Base-by-base conservation (phyloP, 495 filamentous ascomycete species). In the Penicillium crystallinum region DNA sequence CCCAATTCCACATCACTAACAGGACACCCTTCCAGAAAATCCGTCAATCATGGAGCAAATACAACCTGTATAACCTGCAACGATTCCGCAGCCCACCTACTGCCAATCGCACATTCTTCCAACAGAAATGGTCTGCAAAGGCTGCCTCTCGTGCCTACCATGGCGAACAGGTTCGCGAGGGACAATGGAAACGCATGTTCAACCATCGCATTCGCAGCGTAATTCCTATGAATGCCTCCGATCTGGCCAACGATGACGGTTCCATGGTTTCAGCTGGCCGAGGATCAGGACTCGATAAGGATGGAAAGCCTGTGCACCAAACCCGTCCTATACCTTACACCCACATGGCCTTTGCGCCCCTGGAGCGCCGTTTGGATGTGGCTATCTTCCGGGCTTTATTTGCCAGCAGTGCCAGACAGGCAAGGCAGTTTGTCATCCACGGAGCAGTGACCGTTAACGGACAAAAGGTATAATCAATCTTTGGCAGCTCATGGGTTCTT, bases 91-190 rank as follows among this genome's bases (percentile, higher is more conserved):
- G 58, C 36, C 74, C 75, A 19, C 57, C 38, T 3, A 70, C 66
- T 39, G 48, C 53, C 12, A 63, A 54, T 9, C 69, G 70, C 37
- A 96, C 91, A 41, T 92, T 88, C 75, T 98, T 95, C 81, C 93
- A 98, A 77, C 93, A 98, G 67, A 97, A 97, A 88, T 98, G 91
- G 91, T 61, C 63, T 0, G 88, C 91, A 52, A 98, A 97, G 68
- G 81, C 90, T 8, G 47, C 81, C 48, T 80, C 89, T 6, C 88
- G 93, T 43, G 82, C 79, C 46, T 98, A 97, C 68, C 93, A 98
- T 73, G 91, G 91, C 59, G 93, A 97, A 68, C 88, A 95, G 55
- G 84, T 98, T 59, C 84, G 82, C 46, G 93, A 97, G 67, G 81
- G 82, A 52, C 81, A 91, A 71, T 98, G 93, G 93, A 74, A 84